Evolutionary conservation across 768 basidiomycete genomes (phyloP), one percentile per base, ranked within the genome.

Genomic region (Gymnopilus junonius): DNA sequence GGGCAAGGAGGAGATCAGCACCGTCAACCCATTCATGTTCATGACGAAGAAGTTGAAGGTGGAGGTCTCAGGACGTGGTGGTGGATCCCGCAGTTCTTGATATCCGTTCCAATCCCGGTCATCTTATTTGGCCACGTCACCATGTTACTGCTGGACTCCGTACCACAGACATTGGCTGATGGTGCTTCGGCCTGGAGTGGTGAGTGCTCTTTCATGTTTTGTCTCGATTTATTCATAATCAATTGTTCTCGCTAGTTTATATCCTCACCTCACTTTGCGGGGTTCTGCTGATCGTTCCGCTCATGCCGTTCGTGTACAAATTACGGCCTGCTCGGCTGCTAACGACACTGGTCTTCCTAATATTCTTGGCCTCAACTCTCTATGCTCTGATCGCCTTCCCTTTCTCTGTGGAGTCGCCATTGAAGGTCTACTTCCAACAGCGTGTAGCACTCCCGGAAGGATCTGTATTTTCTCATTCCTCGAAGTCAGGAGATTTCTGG

Each of bases 351-450:
- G 63, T 76, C 21, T 65, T 85, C 21, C 42, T 79, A 8, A 42
- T 85, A 7, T 82, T 88, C 64, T 51, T 83, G 8, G 35, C 80
- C 10, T 76, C 80, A 15, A 83, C 82, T 0, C 51, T 75, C 11
- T 87, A 80, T 67, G 71, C 75, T 57, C 79, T 80, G 72, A 58
- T 80, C 4, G 76, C 72, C 7, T 87, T 87, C 75, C 92, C 92
- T 0, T 93, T 93, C 77, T 83, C 84, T 14, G 74, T 78, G 43
- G 73, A 82, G 20, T 73, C 82, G 5, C 91, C 90, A 0, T 75
- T 93, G 67, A 92, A 91, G 64, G 75, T 92, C 1, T 91, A 80
- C 73, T 94, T 93, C 80, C 80, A 81, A 54, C 92, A 93, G 70
- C 78, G 70, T 1, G 76, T 92, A 6, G 76, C 82, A 51, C 73